These are phyloP conservation scores for Domatiomyces globalis DNA, from an alignment of 2,329 filamentous ascomycete species.

Conservation along the genomic window DNA sequence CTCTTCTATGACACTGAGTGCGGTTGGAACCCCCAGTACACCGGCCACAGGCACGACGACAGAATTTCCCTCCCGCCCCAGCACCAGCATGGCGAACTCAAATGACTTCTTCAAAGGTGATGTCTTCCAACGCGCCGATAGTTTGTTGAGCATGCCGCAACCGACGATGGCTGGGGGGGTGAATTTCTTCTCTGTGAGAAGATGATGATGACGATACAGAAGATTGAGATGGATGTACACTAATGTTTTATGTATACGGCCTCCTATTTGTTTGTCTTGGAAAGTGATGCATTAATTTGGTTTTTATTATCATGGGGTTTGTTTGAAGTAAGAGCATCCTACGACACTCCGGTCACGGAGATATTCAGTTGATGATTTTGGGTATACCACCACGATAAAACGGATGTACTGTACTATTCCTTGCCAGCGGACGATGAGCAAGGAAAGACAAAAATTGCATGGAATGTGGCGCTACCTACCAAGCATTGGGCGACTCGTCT, in stretches of 20 bases:
- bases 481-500: no score
- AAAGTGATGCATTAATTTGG: neutral
- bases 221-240: neutral
- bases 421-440: no score
- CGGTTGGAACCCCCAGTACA: neutral
- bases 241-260: neutral
- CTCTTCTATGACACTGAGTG: neutral
- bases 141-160: constrained; percentile 27
- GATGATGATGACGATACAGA: neutral
- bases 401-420: no score
- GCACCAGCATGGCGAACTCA: constrained; percentile 30
- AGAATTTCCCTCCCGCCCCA: constrained; percentile 21
- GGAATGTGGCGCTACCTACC: no score
- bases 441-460: no score
- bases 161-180: constrained; percentile 2
- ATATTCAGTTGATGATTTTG: neutral
- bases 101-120: constrained; percentile 37
- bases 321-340: no score
- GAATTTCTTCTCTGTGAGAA: constrained; percentile 7
- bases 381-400: no score
- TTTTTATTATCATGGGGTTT: neutral
- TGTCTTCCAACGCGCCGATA: constrained; percentile 36
- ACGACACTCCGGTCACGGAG: no score
- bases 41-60: neutral
- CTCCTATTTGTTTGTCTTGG: neutral